Evolutionary conservation across 1,139 yeast species (phyloP).

Genomic region (Pichia sp.): DNA sequence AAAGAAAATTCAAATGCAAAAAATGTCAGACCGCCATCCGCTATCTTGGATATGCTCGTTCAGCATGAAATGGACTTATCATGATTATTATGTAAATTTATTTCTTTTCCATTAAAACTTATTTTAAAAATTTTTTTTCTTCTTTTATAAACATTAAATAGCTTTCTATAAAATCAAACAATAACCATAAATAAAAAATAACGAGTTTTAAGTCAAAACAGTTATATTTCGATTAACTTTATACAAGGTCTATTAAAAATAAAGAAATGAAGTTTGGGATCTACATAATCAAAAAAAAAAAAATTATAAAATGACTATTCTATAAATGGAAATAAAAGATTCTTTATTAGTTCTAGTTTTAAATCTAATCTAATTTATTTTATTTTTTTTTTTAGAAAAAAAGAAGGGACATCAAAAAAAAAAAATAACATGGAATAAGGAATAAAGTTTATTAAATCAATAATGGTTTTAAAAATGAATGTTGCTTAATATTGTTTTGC

Average conservation of each 20-base stretch:
- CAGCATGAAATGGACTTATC: slow-evolving; percentile 8
- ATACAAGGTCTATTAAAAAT: slow-evolving; percentile 1
- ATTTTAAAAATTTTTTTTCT: neutral
- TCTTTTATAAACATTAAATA: too few species aligned
- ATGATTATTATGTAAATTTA: neutral
- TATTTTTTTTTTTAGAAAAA: too few species aligned
- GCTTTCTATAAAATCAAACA: too few species aligned
- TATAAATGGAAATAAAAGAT: too few species aligned
- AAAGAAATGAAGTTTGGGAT: neutral
- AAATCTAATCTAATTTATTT: too few species aligned
- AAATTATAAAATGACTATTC: too few species aligned
- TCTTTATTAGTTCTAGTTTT: too few species aligned
- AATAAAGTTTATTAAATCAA: neutral
- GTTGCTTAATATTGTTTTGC: slow-evolving; percentile 59
- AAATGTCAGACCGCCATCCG: slow-evolving; percentile 29
- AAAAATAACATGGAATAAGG: slow-evolving; percentile 5
- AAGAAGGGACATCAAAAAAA: too few species aligned
- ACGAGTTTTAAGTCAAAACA: neutral
- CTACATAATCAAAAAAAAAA: neutral
- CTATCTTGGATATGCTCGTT: slow-evolving; percentile 27
- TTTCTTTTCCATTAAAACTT: neutral
- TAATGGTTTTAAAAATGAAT: neutral
- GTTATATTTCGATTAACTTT: neutral
- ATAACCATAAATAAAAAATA: neutral
- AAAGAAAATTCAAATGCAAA: slow-evolving; percentile 3